A percentile compares a stretch with the other conserved stretches of the same genome.
Conservation (phyloP, 176 grass and related monocot genomes). For the Puccinellia tenuiflora region DNA sequence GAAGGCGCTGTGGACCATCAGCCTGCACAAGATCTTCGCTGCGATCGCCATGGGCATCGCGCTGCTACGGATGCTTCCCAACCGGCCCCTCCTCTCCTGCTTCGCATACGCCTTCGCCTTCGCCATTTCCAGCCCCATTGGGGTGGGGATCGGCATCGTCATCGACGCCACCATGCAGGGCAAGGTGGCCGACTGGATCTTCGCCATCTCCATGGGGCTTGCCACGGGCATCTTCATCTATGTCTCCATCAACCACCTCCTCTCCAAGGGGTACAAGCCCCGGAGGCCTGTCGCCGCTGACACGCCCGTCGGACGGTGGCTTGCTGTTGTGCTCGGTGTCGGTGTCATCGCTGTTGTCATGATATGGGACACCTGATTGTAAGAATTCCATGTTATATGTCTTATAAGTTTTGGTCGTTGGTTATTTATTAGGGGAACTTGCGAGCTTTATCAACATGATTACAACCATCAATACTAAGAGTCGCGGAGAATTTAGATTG, state of each 20-base stretch:
- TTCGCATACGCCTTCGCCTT: constrained; percentile 77
- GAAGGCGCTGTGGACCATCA: constrained; percentile 96
- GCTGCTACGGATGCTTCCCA: constrained; percentile 72
- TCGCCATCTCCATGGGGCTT: constrained; percentile 83
- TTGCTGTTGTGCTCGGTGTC: constrained; percentile 67
- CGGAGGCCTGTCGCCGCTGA: constrained; percentile 38
- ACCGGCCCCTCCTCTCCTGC: constrained; percentile 70
- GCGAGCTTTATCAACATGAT: too few species aligned
- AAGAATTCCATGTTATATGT: not conserved
- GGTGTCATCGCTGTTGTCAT: constrained; percentile 88
- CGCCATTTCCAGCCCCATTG: constrained; percentile 78
- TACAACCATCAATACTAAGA: too few species aligned
- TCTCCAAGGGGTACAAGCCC: constrained; percentile 78
- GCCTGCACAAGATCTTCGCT: constrained; percentile 94
- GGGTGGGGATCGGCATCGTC: constrained; percentile 72
- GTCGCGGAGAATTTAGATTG: too few species aligned
- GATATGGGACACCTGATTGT: constrained; percentile 86
- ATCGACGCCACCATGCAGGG: constrained; percentile 91
- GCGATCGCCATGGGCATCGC: constrained; percentile 97
- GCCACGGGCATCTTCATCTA: constrained; percentile 91
- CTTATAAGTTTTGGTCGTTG: not conserved
- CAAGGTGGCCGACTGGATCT: constrained; percentile 81
- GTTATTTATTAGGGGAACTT: not conserved
- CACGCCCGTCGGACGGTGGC: constrained; percentile 46
- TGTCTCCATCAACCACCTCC: constrained; percentile 90